Evolutionary conservation across 257 asterid species (phyloP), one percentile per base, ranked within the genome.

Genomic region (Solanum sitiens): DNA sequence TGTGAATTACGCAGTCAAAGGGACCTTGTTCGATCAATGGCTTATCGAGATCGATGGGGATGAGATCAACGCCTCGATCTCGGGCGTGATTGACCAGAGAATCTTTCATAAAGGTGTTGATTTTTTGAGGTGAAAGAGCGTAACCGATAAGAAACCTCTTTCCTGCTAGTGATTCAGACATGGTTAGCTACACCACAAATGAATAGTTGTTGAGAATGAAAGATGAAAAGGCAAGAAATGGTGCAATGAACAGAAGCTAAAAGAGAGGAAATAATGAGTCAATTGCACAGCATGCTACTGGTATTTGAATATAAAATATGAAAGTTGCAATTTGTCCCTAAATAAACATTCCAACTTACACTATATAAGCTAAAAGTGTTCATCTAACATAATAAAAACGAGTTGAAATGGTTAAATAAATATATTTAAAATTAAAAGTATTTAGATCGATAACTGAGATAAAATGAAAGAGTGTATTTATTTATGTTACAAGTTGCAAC

Each of bases 1-100:
- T 96, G 93, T 96, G 98, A 75, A 96, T 90, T 83, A 96, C 82
- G 91, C 96, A 93, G 85, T 95, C 93, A 72, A 94, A 92, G 12
- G 97, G 97, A 76, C 87, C 88, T 65, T 95, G 99, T 56, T 93
- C 94, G 73, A 87, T 68, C 61, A 96, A 87, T 87, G 99, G 94
- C 84, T 91, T 85, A 40, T 84, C 14, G 67, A 87, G 90, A 15
- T 94, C 86, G 88, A 96, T 56, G 0, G 91, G 95, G 73, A 94
- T 74, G 2, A 96, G 92, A 82, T 94, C 94, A 75, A 96, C 90
- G 40, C 98, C 95, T 50, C 92, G 90, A 45, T 91, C 87, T 23
- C 86, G 65, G 9, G 99, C 95, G 76, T 65, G 91, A 73, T 83
- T 87, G 84, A 92, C 32, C 83, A 96, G 95, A 18, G 99, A 93